Percentiles rank a stretch among this genome's conserved stretches.
These are phyloP conservation scores for Penicillium digitatum DNA, from an alignment of 2,329 filamentous ascomycete genomes.

Conservation along the genomic window DNA sequence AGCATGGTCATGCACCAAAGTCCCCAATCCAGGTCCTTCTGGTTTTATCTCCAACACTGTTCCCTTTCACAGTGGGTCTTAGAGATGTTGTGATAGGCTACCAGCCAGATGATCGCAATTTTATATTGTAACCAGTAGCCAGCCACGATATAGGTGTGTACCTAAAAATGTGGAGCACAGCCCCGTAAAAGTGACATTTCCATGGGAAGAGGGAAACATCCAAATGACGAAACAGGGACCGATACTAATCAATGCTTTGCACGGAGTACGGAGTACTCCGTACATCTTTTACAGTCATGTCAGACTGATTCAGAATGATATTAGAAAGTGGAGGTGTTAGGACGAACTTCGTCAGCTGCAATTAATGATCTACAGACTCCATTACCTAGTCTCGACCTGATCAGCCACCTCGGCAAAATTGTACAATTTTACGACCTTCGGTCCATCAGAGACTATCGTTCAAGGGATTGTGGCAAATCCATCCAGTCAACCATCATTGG, in stretches of 20 bases:
- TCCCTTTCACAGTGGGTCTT: accelerated
- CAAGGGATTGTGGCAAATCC: neutral
- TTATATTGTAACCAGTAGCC: neutral
- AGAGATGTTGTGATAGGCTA: neutral
- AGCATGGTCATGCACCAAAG: neutral
- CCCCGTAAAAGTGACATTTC: neutral
- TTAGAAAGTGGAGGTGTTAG: neutral
- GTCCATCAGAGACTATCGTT: neutral
- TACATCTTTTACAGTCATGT: too few relatives aligned
- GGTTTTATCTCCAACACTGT: neutral
- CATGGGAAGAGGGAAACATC: neutral
- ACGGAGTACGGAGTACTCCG: too few relatives aligned
- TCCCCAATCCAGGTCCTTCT: neutral
- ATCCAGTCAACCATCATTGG: neutral
- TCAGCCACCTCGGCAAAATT: neutral
- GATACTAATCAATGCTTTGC: too few relatives aligned
- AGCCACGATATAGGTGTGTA: neutral
- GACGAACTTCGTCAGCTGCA: neutral
- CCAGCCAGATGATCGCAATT: neutral
- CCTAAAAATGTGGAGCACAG: neutral
- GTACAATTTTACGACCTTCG: neutral
- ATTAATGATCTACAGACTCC: neutral
- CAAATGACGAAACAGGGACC: neutral
- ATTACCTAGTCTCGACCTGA: neutral
- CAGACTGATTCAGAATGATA: neutral